Evolutionary conservation across 2,329 filamentous ascomycete species (phyloP).

Genomic region (Monilinia fructicola): DNA sequence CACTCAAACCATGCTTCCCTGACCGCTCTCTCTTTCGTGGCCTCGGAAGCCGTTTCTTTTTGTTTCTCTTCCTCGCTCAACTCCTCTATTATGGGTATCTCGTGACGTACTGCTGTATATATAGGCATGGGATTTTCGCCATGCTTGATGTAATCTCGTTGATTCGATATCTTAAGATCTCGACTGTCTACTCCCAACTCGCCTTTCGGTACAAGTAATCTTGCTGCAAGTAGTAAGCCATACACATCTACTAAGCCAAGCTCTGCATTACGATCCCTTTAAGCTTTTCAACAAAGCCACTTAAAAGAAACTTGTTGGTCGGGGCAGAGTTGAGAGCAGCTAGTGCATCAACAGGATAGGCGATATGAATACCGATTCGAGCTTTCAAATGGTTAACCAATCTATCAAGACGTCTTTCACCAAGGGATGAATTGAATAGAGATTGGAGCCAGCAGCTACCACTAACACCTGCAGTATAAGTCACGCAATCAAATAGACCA

Average conservation of each 20-base stretch:
- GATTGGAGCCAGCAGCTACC: slow-evolving; percentile 95
- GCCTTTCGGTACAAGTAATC: slow-evolving; percentile 82
- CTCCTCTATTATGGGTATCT: slow-evolving; percentile 71
- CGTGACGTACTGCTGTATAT: slow-evolving; percentile 92
- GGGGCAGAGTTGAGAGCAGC: slow-evolving; percentile 80
- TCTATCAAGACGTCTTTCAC: slow-evolving; percentile 62
- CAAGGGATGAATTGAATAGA: slow-evolving; percentile 79
- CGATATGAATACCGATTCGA: slow-evolving; percentile 83
- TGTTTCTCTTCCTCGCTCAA: slow-evolving; percentile 43
- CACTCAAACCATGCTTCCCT: slow-evolving; percentile 92
- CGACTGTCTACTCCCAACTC: slow-evolving; percentile 72
- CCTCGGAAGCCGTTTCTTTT: slow-evolving; percentile 45
- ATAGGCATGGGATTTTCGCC: slow-evolving; percentile 88
- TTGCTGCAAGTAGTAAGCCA: slow-evolving; percentile 78
- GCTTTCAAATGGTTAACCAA: slow-evolving; percentile 85
- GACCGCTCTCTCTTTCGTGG: slow-evolving; percentile 52
- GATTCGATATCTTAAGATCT: slow-evolving; percentile 90
- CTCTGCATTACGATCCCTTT: slow-evolving; percentile 77
- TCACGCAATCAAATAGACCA: slow-evolving; percentile 89
- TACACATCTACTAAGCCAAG: slow-evolving; percentile 95
- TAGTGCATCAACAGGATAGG: slow-evolving; percentile 83
- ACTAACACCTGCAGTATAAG: slow-evolving; percentile 93
- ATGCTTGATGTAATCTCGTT: slow-evolving; percentile 70
- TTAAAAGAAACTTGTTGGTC: slow-evolving; percentile 88
- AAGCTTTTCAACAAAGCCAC: slow-evolving; percentile 86